Evolutionary conservation across 345 rosid genomes (phyloP), one percentile per base, ranked within the genome.

Genomic region (Salix purpurea): DNA sequence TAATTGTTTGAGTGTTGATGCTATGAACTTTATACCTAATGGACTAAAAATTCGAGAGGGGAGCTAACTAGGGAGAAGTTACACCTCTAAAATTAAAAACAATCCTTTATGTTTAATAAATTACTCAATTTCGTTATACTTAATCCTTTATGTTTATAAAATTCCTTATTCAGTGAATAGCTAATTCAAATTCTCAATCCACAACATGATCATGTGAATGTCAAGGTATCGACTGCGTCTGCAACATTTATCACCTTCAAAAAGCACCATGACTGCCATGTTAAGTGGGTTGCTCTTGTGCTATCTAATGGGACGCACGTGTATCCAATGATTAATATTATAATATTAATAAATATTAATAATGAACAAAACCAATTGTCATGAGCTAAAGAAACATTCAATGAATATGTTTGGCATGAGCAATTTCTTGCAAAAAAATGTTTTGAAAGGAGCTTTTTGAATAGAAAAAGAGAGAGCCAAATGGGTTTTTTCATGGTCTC

Each of bases 401-500:
- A 19, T 48, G n/a, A 73, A 79, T 54, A 66, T 65, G 74, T 69
- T 74, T 40, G 64, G 32, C 70, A 50, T 40, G 23, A 78, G 67
- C 60, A 62, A 60, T 62, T 73, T 16, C 42, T 36, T 26, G 28
- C 18, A 42, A 30, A 54, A 54, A 65, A 21, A 13, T 1, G 4
- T 48, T 15, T 2, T 26, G 42, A 84, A 84, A 81, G 71, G 69
- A 69, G 65, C 69, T 81, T 87, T 84, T 81, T 70, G 64, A 83
- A 83, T 71, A 67, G 71, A 79, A 76, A 77, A 74, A 67, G 75
- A 72, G 70, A 67, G 37, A 77, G 80, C 77, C 46, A 83, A 82
- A 78, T 74, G 74, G 79, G 78, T 75, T 83, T 87, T 89, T 85
- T 84, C 92, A 92, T 90, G 89, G 92, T 89, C 97, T 88, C 90